A percentile compares a stretch with the other conserved stretches of the same genome.
phyloP scores from a whole-genome alignment of 352 stramenopile species.

The Pythium dissotocum region DNA sequence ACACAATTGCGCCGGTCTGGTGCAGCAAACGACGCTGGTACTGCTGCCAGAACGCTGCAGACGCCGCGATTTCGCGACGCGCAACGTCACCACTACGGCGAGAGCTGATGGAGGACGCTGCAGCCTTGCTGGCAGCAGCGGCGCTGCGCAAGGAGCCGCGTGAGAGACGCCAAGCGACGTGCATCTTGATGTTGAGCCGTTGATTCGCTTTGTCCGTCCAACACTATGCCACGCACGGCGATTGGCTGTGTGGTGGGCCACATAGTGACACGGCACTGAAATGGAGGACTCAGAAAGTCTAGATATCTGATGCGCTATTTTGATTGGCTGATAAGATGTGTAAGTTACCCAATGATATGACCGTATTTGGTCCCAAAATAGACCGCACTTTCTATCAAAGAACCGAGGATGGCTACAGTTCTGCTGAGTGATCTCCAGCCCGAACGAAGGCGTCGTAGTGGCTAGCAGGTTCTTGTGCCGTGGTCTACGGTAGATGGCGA shows the following conservation, averaged over 20 bases:
- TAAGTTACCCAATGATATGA: conserved; percentile 2
- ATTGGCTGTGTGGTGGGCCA: background rate
- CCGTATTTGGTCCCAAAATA: background rate
- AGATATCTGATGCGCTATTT: background rate
- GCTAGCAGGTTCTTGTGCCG: no score
- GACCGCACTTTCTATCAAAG: background rate
- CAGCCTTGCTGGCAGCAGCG: background rate
- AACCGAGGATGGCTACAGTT: background rate
- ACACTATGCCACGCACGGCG: background rate
- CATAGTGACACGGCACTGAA: conserved; percentile 16
- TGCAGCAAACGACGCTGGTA: conserved; percentile 10
- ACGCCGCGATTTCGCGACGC: conserved; percentile 3
- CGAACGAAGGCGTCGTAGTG: no score
- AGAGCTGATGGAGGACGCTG: background rate
- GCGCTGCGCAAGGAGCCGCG: conserved; percentile 9
- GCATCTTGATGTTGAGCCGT: conserved; percentile 12
- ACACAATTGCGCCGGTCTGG: background rate
- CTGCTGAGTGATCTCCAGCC: background rate
- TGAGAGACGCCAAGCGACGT: conserved; percentile 13
- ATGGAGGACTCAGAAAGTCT: background rate
- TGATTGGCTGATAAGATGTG: conserved; percentile 16
- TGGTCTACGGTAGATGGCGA: background rate
- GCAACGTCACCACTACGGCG: background rate
- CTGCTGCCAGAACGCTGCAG: conserved; percentile 16
- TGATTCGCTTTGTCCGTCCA: background rate